A percentile compares a stretch with the other conserved stretches of the same genome.
Evolutionary conservation across 1,284 basidiomycete species (phyloP).

Genomic region (Pulchroboletus neoregius): DNA sequence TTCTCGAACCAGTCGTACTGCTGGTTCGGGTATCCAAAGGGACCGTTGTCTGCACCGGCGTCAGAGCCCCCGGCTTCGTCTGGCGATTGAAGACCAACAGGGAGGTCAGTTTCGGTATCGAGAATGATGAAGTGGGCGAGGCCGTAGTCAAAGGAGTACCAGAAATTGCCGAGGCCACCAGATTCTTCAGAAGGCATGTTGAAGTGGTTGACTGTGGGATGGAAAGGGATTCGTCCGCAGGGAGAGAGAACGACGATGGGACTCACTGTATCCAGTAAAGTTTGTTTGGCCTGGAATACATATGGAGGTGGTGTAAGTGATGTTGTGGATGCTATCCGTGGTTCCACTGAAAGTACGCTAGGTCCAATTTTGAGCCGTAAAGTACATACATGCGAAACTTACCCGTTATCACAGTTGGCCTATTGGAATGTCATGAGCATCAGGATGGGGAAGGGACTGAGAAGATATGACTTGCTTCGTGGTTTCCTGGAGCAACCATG

Average conservation of each 20-base stretch:
- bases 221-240: not conserved
- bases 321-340: slow-evolving; percentile 23
- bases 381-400: not conserved
- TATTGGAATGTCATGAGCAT: slow-evolving; percentile 1
- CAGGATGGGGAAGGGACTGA: not conserved
- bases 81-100: slow-evolving; percentile 23
- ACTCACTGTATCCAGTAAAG: slow-evolving; percentile 31
- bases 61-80: slow-evolving; percentile 19
- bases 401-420: slow-evolving; percentile 31
- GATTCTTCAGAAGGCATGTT: slow-evolving; percentile 30
- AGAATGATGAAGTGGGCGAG: slow-evolving; percentile 28
- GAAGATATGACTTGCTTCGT: slow-evolving; percentile 16
- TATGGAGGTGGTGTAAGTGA: slow-evolving; percentile 28
- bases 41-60: slow-evolving; percentile 21
- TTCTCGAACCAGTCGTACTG: slow-evolving; percentile 29
- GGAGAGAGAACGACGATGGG: accelerated
- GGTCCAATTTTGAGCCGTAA: not conserved
- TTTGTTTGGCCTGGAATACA: slow-evolving; percentile 28
- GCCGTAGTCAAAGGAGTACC: slow-evolving; percentile 33
- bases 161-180: slow-evolving; percentile 29
- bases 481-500: slow-evolving; percentile 29
- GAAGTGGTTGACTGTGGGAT: slow-evolving; percentile 25
- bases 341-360: slow-evolving; percentile 16
- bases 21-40: slow-evolving; percentile 27
- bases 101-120: slow-evolving; percentile 26